Evolutionary conservation across 495 filamentous ascomycete species (phyloP).

Genomic region (Aspergillus diversus): DNA sequence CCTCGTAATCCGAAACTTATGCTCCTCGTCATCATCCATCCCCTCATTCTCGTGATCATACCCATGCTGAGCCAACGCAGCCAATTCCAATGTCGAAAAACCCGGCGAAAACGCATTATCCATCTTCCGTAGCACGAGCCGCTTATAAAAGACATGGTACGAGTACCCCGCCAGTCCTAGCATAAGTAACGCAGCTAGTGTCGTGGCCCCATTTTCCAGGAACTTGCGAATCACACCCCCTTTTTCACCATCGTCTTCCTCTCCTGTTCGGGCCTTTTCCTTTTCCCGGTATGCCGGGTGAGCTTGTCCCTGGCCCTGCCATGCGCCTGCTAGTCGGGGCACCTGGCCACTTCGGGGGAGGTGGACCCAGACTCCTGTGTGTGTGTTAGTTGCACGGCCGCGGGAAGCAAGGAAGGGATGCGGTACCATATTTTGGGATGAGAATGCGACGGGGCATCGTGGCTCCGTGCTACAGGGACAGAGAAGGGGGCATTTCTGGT

Average conservation of each 20-base stretch:
- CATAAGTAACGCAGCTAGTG: conserved; percentile 45
- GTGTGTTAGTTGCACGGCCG: not conserved
- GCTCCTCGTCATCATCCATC: not conserved
- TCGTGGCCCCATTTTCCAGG: conserved; percentile 18
- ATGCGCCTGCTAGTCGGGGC: not conserved
- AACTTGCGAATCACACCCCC: conserved; percentile 14
- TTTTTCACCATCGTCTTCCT: not conserved
- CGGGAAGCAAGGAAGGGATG: not conserved
- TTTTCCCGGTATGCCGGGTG: too few species aligned
- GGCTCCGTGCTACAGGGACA: not conserved
- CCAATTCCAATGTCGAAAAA: conserved; percentile 79
- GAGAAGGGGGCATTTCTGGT: not conserved
- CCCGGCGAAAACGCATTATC: conserved; percentile 79
- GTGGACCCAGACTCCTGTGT: not conserved
- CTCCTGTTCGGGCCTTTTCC: not conserved
- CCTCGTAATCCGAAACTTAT: conserved; percentile 5
- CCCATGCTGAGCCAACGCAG: conserved; percentile 59
- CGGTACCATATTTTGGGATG: not conserved
- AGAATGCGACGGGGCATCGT: not conserved
- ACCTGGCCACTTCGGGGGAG: not conserved
- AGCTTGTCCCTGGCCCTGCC: not conserved
- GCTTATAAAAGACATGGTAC: conserved; percentile 61
- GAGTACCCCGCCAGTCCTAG: conserved; percentile 66
- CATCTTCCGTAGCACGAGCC: conserved; percentile 65
- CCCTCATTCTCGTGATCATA: conserved; percentile 5